Conservation (phyloP, 768 basidiomycete species). For the Phanerodontia chrysosporium region DNA sequence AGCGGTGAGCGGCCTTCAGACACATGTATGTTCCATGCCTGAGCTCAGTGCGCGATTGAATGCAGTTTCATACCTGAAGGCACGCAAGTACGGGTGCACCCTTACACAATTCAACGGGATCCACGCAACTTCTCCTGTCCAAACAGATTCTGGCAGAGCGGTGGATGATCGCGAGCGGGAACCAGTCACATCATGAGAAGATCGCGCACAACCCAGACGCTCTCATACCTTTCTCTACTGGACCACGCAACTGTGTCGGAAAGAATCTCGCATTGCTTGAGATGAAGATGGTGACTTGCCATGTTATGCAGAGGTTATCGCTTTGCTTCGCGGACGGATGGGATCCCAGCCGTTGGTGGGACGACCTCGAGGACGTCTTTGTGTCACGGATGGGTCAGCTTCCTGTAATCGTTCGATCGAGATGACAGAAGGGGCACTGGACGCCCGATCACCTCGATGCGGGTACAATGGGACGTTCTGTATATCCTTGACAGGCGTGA, state of each 20-base stretch:
- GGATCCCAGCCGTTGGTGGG: slow-evolving; percentile 28
- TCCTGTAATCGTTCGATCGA: slow-evolving; percentile 6
- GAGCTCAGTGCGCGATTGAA: no score
- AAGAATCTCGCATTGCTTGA: slow-evolving; percentile 38
- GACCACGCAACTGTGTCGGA: slow-evolving; percentile 49
- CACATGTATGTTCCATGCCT: background rate
- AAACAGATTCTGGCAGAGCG: slow-evolving; percentile 38
- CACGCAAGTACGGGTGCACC: slow-evolving; percentile 31
- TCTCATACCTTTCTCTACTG: slow-evolving; percentile 43
- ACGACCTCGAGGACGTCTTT: slow-evolving; percentile 28
- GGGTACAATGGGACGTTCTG: no score
- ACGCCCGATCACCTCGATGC: no score
- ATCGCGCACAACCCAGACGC: slow-evolving; percentile 22
- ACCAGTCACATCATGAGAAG: background rate
- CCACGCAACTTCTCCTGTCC: slow-evolving; percentile 40
- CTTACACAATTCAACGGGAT: slow-evolving; percentile 41
- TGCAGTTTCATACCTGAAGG: slow-evolving; percentile 43
- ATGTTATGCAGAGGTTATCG: slow-evolving; percentile 24
- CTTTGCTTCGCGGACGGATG: slow-evolving; percentile 13
- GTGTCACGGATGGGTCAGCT: slow-evolving; percentile 8
- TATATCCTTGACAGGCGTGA: no score
- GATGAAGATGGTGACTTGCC: slow-evolving; percentile 28
- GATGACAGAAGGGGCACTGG: background rate
- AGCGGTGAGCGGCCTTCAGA: slow-evolving; percentile 21
- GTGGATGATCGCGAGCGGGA: slow-evolving; percentile 27